Evolutionary conservation across 2,329 filamentous ascomycete genomes (phyloP).

Genomic region (Aspergillus flavus): DNA sequence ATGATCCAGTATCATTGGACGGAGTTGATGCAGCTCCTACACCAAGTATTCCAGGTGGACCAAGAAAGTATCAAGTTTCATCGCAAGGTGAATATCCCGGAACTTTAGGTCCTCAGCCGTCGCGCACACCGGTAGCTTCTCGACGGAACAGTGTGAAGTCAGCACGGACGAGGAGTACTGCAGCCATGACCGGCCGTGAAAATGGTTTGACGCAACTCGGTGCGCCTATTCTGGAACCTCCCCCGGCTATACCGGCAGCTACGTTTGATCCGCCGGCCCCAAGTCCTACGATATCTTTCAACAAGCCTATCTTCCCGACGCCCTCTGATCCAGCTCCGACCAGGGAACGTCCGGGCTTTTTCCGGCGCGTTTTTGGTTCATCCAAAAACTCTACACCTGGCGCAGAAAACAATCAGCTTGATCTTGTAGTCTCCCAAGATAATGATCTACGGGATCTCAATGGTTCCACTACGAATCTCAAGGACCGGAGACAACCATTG

Average conservation of each 20-base stretch:
- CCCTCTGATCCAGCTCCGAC: conserved; percentile 48
- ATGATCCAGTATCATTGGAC: conserved; percentile 45
- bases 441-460: conserved; percentile 28
- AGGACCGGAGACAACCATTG: conserved; percentile 29
- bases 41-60: conserved; percentile 79
- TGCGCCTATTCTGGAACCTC: conserved; percentile 36
- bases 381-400: conserved; percentile 56
- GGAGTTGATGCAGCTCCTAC: conserved; percentile 78
- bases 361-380: conserved; percentile 85
- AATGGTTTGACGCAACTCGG: conserved; percentile 31
- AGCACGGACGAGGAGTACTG: conserved; percentile 42
- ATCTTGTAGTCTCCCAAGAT: conserved; percentile 27
- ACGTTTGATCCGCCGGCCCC: conserved; percentile 54
- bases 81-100: conserved; percentile 34
- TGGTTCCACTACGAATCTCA: conserved; percentile 23
- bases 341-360: conserved; percentile 83
- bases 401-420: conserved; percentile 23
- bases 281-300: conserved; percentile 55
- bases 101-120: conserved; percentile 25
- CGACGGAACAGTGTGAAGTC: conserved; percentile 49
- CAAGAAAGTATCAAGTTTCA: conserved; percentile 60
- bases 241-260: conserved; percentile 46
- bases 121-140: conserved; percentile 37
- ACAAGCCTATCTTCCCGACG: conserved; percentile 48
- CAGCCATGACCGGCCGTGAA: conserved; percentile 34